phyloP scores from a whole-genome alignment of 2,329 filamentous ascomycete genomes.

The Coniosporium tulheliwenetii region DNA sequence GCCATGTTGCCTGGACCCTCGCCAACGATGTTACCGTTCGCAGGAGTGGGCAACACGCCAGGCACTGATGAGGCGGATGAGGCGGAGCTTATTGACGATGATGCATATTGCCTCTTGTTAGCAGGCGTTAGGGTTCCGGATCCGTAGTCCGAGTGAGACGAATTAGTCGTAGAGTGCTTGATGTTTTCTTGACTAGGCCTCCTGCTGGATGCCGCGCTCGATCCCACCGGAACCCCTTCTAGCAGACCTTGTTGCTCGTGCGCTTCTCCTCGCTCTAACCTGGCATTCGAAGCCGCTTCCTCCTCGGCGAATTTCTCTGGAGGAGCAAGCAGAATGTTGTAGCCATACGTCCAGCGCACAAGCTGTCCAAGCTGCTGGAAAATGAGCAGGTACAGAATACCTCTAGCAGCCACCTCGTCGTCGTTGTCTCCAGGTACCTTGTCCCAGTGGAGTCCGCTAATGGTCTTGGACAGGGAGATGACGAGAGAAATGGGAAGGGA shows the following conservation, averaged over 20 bases:
- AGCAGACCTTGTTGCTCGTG: slow-evolving; percentile 9
- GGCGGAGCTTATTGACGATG: slow-evolving; percentile 9
- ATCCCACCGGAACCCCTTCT: slow-evolving; percentile 5
- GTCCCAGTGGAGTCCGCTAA: slow-evolving; percentile 88
- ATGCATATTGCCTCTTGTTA: slow-evolving; percentile 12
- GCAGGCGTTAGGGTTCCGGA: slow-evolving; percentile 30
- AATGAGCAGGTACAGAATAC: slow-evolving; percentile 88
- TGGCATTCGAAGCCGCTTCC: slow-evolving; percentile 23
- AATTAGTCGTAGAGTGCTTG: slow-evolving; percentile 14
- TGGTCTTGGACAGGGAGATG: slow-evolving; percentile 80
- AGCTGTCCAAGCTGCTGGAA: slow-evolving; percentile 96
- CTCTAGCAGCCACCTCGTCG: slow-evolving; percentile 81
- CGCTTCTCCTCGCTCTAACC: slow-evolving; percentile 28
- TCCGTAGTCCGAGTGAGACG: slow-evolving; percentile 21
- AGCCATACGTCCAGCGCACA: slow-evolving; percentile 96
- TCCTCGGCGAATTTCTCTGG: slow-evolving; percentile 58
- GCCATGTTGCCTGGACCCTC: slow-evolving; percentile 20
- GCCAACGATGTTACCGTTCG: slow-evolving; percentile 30
- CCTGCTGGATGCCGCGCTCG: no score
- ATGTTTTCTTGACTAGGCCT: slow-evolving; percentile 22
- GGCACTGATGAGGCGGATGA: slow-evolving; percentile 11
- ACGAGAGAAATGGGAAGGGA: slow-evolving; percentile 94
- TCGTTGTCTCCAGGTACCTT: slow-evolving; percentile 84
- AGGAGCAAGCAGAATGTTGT: slow-evolving; percentile 83
- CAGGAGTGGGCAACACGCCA: slow-evolving; percentile 24